Evolutionary conservation across 495 filamentous ascomycete species (phyloP).

Genomic region (Neurospora tetrasperma): DNA sequence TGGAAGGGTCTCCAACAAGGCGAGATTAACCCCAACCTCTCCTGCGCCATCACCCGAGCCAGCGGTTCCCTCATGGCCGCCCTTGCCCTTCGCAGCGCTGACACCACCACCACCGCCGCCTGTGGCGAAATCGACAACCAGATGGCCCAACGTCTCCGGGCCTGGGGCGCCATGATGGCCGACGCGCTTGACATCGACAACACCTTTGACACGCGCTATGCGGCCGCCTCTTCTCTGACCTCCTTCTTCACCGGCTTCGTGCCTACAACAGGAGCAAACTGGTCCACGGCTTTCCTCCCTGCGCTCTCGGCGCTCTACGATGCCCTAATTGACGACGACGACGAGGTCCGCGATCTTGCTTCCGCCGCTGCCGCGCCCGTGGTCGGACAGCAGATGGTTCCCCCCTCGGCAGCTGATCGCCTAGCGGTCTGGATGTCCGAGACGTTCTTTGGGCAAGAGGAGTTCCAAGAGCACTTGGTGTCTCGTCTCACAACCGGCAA

Average conservation of each 20-base stretch:
- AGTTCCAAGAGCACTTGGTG: slow-evolving; percentile 26
- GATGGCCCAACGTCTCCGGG: slow-evolving; percentile 18
- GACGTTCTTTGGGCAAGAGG: slow-evolving; percentile 12
- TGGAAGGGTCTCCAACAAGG: slow-evolving; percentile 24
- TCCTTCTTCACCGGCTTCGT: slow-evolving; percentile 20
- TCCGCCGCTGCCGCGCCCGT: slow-evolving; percentile 37
- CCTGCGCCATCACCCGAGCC: slow-evolving; percentile 31
- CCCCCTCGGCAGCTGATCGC: slow-evolving; percentile 29
- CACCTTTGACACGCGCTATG: slow-evolving; percentile 54
- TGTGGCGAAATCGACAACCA: not conserved
- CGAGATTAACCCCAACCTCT: slow-evolving; percentile 32
- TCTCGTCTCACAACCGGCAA: slow-evolving; percentile 20
- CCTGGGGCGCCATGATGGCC: slow-evolving; percentile 36
- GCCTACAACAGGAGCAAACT: not conserved
- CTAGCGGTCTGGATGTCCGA: slow-evolving; percentile 27
- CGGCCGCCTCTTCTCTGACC: slow-evolving; percentile 36
- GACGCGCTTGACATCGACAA: slow-evolving; percentile 33
- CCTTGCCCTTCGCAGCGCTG: slow-evolving; percentile 3
- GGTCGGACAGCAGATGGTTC: slow-evolving; percentile 23
- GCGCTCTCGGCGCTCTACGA: slow-evolving; percentile 41
- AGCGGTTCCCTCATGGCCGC: slow-evolving; percentile 35
- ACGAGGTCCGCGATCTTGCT: slow-evolving; percentile 64
- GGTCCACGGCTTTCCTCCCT: slow-evolving; percentile 25
- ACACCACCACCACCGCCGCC: not conserved
- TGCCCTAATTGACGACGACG: slow-evolving; percentile 77